Evolutionary conservation across 345 rosid species (phyloP), one percentile per base, ranked within the genome.

Genomic region (Isatis tinctoria): DNA sequence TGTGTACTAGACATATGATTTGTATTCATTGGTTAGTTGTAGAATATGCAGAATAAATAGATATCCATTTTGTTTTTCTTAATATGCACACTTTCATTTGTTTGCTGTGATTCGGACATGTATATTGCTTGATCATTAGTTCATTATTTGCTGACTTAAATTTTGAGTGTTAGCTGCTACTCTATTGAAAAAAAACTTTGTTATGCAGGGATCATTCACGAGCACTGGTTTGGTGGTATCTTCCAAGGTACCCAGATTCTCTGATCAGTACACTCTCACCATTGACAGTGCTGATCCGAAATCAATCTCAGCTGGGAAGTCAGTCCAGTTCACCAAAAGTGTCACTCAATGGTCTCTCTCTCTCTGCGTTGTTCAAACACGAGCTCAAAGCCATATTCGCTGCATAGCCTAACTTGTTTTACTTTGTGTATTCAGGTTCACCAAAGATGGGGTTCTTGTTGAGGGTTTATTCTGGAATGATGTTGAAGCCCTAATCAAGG

Each of bases 381-480:
- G 18, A 13, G 5, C 37, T n/a, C 69, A 64, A n/a, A 1, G 6
- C 28, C 11, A 44, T 27, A 44, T 14, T 4, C 24, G 6, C n/a
- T 10, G 2, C 69, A 41, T 27, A 2, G 26, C 28, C 9, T 40
- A 40, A 14, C 26, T 14, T 44, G 36, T 35, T 60, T 57, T 17
- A 1, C 3, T 72, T 0, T 45, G 6, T 44, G 14, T 9, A 20
- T 26, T 65, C 86, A 92, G 96, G 93, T 81, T 92, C 82, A 85
- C 96, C 47, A 87, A 79, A 75, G 91, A 87, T 20, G 97, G 97
- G 61, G 77, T 88, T 65, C 77, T 92, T 78, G 94, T 85, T 28
- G 98, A 88, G 83, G 98, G 89, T 45, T 73, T 87, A 37, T 86
- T 90, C 79, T 88, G 90, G 91, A 90, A 88, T 79, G 95, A 90